Conservation (phyloP, 495 filamentous ascomycete genomes). For the Mycothermus thermophilus region DNA sequence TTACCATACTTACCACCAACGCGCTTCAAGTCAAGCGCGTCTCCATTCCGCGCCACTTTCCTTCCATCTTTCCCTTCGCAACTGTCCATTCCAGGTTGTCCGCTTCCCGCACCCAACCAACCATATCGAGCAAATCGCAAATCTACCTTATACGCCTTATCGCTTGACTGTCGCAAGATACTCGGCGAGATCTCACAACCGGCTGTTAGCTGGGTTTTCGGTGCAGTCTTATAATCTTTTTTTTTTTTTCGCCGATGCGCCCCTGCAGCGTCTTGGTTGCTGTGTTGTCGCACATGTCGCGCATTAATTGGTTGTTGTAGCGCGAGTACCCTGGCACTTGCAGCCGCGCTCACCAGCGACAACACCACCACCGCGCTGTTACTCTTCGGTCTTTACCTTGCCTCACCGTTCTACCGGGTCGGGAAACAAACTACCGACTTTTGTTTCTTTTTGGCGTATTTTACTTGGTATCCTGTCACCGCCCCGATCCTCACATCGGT, state of each 20-base stretch:
- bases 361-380: too few species aligned
- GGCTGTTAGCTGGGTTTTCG: too few species aligned
- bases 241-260: conserved; percentile 1
- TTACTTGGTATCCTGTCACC: too few species aligned
- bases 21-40: too few species aligned
- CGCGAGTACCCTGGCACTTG: neutral
- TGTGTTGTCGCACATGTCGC: conserved; percentile 13
- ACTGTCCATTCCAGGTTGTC: neutral
- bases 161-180: neutral
- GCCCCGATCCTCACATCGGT: neutral
- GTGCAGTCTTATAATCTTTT: neutral
- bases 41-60: conserved; percentile 1
- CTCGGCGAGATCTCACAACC: neutral
- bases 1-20: too few species aligned
- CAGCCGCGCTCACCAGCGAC: too few species aligned
- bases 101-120: conserved; percentile 1
- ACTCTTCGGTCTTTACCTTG: too few species aligned
- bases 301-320: conserved; percentile 21
- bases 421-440: conserved; percentile 6
- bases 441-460: neutral
- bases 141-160: too few species aligned
- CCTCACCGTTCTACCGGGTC: neutral
- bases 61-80: neutral
- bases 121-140: conserved; percentile 10
- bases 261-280: conserved; percentile 13